phyloP scores from a whole-genome alignment of 2,329 filamentous ascomycete species.

The Apiospora aurea region DNA sequence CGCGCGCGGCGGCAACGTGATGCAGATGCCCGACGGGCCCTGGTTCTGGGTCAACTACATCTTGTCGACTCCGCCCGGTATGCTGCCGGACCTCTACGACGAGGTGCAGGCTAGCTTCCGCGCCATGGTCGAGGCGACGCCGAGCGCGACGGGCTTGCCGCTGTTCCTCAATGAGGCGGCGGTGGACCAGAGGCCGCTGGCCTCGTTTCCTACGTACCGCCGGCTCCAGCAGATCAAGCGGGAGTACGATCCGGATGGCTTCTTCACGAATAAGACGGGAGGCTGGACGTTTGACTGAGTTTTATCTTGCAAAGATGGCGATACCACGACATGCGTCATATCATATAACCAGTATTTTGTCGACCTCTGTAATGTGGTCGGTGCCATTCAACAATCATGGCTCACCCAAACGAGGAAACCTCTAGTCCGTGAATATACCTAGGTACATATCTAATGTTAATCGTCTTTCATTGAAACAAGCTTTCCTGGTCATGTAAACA shows the following conservation, averaged over 20 bases:
- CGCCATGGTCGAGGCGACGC: conserved; percentile 39
- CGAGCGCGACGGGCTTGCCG: conserved; percentile 38
- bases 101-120: conserved; percentile 41
- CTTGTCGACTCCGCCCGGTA: conserved; percentile 35
- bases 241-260: conserved; percentile 46
- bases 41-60: conserved; percentile 44
- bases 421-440: too few species aligned
- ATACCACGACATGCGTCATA: not conserved
- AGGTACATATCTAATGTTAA: too few species aligned
- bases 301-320: not conserved
- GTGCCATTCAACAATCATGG: too few species aligned
- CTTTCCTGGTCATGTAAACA: not conserved
- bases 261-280: conserved; percentile 39
- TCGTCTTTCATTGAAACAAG: not conserved
- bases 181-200: conserved; percentile 37
- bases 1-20: conserved; percentile 42
- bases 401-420: too few species aligned
- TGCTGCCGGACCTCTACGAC: conserved; percentile 37
- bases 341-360: not conserved
- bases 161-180: conserved; percentile 41
- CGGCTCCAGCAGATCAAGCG: conserved; percentile 47
- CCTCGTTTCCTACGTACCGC: conserved; percentile 41
- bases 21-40: conserved; percentile 44
- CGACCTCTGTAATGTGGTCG: too few species aligned
- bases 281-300: conserved; percentile 40